Percentiles rank a stretch among this genome's conserved stretches.
phyloP scores from a whole-genome alignment of 2,329 filamentous ascomycete species.

The Colletotrichum noveboracense region DNA sequence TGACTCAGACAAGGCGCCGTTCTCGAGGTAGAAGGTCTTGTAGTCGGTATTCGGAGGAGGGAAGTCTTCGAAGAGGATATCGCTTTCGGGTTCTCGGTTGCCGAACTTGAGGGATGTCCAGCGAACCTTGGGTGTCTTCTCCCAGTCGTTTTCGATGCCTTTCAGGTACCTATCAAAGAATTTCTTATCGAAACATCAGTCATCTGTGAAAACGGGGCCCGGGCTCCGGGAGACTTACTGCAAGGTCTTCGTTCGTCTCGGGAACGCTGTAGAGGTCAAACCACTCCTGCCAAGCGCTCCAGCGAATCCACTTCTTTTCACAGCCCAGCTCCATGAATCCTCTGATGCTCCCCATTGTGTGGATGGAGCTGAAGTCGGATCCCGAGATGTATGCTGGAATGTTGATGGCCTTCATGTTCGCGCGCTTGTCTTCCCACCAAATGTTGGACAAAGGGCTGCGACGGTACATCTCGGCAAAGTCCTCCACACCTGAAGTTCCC shows the following conservation, averaged over 20 bases:
- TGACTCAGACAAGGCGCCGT: constrained; percentile 1
- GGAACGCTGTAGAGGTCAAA: constrained; percentile 43
- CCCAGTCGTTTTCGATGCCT: constrained; percentile 48
- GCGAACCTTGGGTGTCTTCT: constrained; percentile 49
- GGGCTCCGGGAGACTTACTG: neutral
- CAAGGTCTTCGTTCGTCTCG: constrained; percentile 39
- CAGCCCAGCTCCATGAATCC: constrained; percentile 33
- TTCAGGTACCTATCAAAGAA: constrained; percentile 47
- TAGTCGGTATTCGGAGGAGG: constrained; percentile 38
- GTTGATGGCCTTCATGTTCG: constrained; percentile 38
- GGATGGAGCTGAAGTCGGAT: constrained; percentile 30
- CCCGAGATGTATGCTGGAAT: constrained; percentile 39
- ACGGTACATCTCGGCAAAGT: constrained; percentile 46
- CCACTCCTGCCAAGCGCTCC: constrained; percentile 47
- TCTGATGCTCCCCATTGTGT: constrained; percentile 30
- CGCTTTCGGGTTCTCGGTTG: constrained; percentile 33
- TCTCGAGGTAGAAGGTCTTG: constrained; percentile 32
- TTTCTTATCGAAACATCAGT: neutral
- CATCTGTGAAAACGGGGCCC: fast-evolving
- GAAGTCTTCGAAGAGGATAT: constrained; percentile 37
- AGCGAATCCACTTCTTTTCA: constrained; percentile 46
- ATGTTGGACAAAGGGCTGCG: constrained; percentile 35
- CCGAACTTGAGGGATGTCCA: constrained; percentile 44
- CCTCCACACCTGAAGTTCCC: constrained; percentile 38
- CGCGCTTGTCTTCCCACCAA: constrained; percentile 43